Percentiles rank a stretch among this genome's conserved stretches.
Evolutionary conservation across 2,329 filamentous ascomycete species (phyloP).

Genomic region (Delphinella strobiligena): DNA sequence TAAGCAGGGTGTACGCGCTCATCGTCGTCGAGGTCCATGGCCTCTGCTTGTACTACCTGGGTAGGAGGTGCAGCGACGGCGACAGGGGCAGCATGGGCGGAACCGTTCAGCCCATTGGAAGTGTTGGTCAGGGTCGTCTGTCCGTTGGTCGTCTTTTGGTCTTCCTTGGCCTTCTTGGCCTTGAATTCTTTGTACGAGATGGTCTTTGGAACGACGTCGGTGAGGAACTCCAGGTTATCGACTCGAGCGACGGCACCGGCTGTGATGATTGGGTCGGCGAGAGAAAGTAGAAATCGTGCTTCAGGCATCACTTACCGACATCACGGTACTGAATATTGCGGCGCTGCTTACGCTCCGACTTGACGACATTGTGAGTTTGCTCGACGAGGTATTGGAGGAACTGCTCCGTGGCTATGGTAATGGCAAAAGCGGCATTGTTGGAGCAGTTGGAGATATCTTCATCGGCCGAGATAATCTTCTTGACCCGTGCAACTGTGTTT

Average conservation of each 20-base stretch:
- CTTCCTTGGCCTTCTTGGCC: slow-evolving; percentile 38
- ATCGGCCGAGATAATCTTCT: slow-evolving; percentile 87
- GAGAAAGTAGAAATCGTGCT: background rate
- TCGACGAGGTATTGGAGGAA: slow-evolving; percentile 87
- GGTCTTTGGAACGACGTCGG: slow-evolving; percentile 82
- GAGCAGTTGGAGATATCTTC: slow-evolving; percentile 77
- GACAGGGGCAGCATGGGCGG: background rate
- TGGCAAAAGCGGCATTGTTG: slow-evolving; percentile 87
- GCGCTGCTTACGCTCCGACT: slow-evolving; percentile 80
- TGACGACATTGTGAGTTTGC: slow-evolving; percentile 77
- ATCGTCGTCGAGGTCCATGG: background rate
- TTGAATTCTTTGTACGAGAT: slow-evolving; percentile 70
- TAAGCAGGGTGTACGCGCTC: background rate
- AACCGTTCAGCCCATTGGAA: background rate
- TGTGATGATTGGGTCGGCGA: slow-evolving; percentile 22
- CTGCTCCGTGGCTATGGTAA: slow-evolving; percentile 87
- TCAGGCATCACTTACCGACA: slow-evolving; percentile 47
- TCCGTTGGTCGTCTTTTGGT: slow-evolving; percentile 1
- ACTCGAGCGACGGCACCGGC: slow-evolving; percentile 76
- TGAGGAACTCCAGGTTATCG: slow-evolving; percentile 89
- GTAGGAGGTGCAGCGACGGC: background rate
- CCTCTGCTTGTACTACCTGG: background rate
- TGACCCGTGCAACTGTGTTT: slow-evolving; percentile 77
- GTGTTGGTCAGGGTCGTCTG: slow-evolving; percentile 5
- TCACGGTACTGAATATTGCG: slow-evolving; percentile 95